Base-by-base conservation (phyloP, 2,329 filamentous ascomycete genomes). In the Pezicula carpinea region DNA sequence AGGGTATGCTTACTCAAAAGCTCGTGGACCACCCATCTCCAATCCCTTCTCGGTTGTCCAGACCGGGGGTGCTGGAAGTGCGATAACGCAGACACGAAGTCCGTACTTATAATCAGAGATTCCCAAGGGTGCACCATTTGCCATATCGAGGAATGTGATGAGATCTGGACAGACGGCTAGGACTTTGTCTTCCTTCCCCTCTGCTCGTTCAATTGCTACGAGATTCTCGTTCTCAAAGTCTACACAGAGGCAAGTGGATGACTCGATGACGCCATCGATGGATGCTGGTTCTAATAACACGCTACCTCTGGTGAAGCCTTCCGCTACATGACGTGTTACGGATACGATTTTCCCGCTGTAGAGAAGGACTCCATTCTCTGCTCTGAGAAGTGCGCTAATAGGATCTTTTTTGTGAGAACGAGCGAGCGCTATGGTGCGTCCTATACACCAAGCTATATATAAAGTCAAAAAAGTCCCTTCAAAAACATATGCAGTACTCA, bases 391-490 rank as follows among this genome's bases (percentile, higher is more conserved):
- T 8, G 51, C 43, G 23, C 50, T 44, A 18, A 63, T 50, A 17
- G 57, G 55, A 31, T 62, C 56, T 22, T 48, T 41, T 45, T 61
- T 62, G 7, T 54, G 44, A 21, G 53, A 56, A 26, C 59, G 57
- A 14, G 59, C 54, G 32, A 68, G 65, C 11, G 73, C 75, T 21
- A 84, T 79, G 6, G 76, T 78, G 4, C 81, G 70, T 0, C 82
- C 81, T 23, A 85, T 83, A 31, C 66, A 60, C 71, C 71, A 74
- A 29, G 60, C 59, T 59, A n/a, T 22, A 14, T 14, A 18, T n/a
- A 38, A 34, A 17, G 51, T 15, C 18, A 7, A 44, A n/a, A 5
- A 47, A 38, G 15, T 43, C 18, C 34, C 19, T 13, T 21, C 31
- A 19, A 21, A 29, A 15, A 19, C 13, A 42, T 10, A 23, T 8